Evolutionary conservation across 371 early-diverging fungal genomes (phyloP).

Genomic region (Lichtheimia corymbifera): DNA sequence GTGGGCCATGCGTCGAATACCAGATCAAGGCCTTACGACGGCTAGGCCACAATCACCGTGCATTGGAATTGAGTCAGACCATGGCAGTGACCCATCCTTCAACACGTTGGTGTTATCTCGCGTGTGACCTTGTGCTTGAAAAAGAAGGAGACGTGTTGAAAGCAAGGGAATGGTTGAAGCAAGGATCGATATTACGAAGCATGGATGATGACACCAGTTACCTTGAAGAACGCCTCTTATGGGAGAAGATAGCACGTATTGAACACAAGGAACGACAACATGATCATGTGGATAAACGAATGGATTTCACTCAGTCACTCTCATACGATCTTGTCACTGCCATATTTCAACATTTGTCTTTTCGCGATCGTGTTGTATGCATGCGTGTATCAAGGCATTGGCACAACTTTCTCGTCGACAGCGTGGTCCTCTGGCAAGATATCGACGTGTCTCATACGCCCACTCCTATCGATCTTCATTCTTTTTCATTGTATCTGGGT

Average conservation of each 20-base stretch:
- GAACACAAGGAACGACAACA: not conserved
- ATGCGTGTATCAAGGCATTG: conserved; percentile 25
- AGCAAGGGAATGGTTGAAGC: too few relatives aligned
- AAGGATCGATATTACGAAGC: too few relatives aligned
- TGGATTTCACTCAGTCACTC: conserved; percentile 18
- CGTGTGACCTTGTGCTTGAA: too few relatives aligned
- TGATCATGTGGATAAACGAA: not conserved
- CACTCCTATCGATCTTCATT: conserved; percentile 2
- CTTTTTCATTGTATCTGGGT: conserved; percentile 18
- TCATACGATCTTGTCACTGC: conserved; percentile 23
- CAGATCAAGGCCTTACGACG: conserved; percentile 20
- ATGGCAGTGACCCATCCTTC: not conserved
- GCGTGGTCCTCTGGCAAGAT: conserved; percentile 25
- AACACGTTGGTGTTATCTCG: not conserved
- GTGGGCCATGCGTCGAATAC: conserved; percentile 13
- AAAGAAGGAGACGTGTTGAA: too few relatives aligned
- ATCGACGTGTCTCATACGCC: conserved; percentile 17
- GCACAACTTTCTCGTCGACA: conserved; percentile 15
- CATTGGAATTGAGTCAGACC: conserved; percentile 7
- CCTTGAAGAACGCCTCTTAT: not conserved
- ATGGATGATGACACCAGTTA: too few relatives aligned
- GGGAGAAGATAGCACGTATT: not conserved
- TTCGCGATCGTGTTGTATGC: conserved; percentile 22
- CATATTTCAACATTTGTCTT: conserved; percentile 22
- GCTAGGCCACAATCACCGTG: conserved; percentile 13